Evolutionary conservation across 2,329 filamentous ascomycete species (phyloP), one percentile per base, ranked within the genome.

Genomic region (Dactylellina parvicollis): DNA sequence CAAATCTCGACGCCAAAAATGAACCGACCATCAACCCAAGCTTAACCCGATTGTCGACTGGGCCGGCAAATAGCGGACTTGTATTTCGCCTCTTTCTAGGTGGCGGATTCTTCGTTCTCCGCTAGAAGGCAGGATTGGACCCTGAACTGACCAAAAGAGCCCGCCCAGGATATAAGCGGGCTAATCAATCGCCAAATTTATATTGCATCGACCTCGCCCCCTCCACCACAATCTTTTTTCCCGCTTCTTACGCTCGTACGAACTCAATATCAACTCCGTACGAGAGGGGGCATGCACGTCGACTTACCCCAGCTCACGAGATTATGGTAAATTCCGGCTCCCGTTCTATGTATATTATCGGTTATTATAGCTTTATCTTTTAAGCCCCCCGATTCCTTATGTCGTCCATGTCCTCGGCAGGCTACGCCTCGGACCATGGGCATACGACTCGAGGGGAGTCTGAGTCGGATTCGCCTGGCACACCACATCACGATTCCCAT

Each of bases 321-420:
- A 73, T 65, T 61, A 64, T 59, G 69, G 60, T 59, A 73, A 65
- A 66, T 66, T 73, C 69, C 69, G 60, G 36, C 55, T 46, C 50
- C 32, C 36, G 38, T 54, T 34, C 24, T 55, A 73, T 73, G 69
- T 54, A 73, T 73, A 73, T 54, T 65, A 73, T 44, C 54, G 44
- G 46, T 32, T 73, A 66, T 60, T 73, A 73, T 73, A 71, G 56
- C 56, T 54, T 36, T 65, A 47, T 50, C 38, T 42, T 34, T 59
- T 44, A 44, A 57, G 44, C 42, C 47, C 24, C 44, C 52, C 47
- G 46, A 50, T 42, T 55, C 22, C 50, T 28, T 36, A 46, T 38
- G 60, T 18, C 59, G 69, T 66, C 69, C 69, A 65, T 73, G 69
- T 73, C 69, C 59, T 73, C 69, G 50, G 60, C 54, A 59, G 69